Base-by-base conservation (phyloP, 768 basidiomycete species). In the Hygrophorus pudorinus region DNA sequence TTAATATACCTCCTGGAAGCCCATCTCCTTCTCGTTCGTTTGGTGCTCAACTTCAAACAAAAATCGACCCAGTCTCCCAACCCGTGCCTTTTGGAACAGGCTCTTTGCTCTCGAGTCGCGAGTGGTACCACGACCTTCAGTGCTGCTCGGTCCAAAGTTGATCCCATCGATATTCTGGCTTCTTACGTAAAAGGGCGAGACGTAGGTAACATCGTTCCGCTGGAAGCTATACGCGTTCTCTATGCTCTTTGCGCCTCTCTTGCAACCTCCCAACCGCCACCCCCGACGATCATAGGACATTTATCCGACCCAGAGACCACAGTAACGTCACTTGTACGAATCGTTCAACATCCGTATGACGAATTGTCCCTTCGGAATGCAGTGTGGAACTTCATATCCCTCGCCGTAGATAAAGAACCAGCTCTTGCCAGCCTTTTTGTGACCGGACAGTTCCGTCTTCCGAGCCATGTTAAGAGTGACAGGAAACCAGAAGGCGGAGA, bases 381-480 rank as follows among this genome's bases (percentile, higher is more conserved):
- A 0, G 77, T 87, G 4, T 97, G 93, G 92, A 75, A 73, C 49
- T 83, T 94, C 50, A 79, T 94, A 31, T 65, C 85, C 0, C 68
- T 87, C 13, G 81, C 86, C 1, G 78, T 93, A 11, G 81, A 87
- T 53, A 83, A 81, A 48, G 90, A 92, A 56, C 90, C 93, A 1
- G 89, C 92, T 0, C 67, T 94, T 4, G 80, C 85, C 2, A 71
- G 78, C 43, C 66, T 96, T 20, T 80, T 92, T 47, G 80, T 92
- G 27, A 72, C 78, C 0, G 90, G 89, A 2, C 73, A 76, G 33
- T 82, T 87, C 51, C 72, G 72, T 39, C 62, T 71, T 3, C 73
- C 76, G 2, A 55, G 48, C 30, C 60, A 64, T 30, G 44, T 60
- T 43, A 74, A 70, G 53, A 68, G 65, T 1, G 68, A 65, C 46